Evolutionary conservation across 176 grass and related monocot genomes (phyloP).

Genomic region (Oryza glumipatula): DNA sequence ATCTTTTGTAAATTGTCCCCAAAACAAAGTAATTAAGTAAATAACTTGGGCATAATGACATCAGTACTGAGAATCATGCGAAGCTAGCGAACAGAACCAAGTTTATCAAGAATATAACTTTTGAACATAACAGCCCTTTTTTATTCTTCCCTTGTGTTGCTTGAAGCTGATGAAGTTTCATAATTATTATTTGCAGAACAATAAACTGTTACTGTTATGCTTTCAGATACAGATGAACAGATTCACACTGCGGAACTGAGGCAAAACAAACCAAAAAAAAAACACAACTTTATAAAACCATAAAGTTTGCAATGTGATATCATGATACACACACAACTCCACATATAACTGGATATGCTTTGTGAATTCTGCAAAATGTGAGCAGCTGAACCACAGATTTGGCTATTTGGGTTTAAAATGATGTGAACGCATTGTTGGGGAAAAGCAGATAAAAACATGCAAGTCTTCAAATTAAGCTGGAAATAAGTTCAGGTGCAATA

Average conservation of each 20-base stretch:
- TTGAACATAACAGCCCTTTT: not conserved
- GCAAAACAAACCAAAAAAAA: not conserved
- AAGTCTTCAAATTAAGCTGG: not conserved
- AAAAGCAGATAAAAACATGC: not conserved
- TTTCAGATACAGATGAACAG: not conserved
- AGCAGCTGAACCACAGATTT: not conserved
- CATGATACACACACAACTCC: not conserved
- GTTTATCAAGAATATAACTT: conserved; percentile 16
- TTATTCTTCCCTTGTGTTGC: not conserved
- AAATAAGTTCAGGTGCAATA: conserved; percentile 14
- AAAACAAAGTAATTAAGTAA: conserved; percentile 16
- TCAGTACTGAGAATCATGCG: not conserved
- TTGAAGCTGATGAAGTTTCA: not conserved
- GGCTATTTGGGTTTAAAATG: not conserved
- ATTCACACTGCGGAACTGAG: not conserved
- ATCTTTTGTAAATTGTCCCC: conserved; percentile 10
- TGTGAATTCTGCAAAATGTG: not conserved
- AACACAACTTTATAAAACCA: conserved; percentile 1
- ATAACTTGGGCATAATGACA: not conserved
- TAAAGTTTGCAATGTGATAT: not conserved
- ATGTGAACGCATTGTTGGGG: not conserved
- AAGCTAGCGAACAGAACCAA: not conserved
- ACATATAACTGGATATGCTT: conserved; percentile 12
- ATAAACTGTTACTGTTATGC: no score
- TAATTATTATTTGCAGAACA: not conserved